phyloP scores from a whole-genome alignment of 257 asterid genomes.

The Nemophila menziesii region DNA sequence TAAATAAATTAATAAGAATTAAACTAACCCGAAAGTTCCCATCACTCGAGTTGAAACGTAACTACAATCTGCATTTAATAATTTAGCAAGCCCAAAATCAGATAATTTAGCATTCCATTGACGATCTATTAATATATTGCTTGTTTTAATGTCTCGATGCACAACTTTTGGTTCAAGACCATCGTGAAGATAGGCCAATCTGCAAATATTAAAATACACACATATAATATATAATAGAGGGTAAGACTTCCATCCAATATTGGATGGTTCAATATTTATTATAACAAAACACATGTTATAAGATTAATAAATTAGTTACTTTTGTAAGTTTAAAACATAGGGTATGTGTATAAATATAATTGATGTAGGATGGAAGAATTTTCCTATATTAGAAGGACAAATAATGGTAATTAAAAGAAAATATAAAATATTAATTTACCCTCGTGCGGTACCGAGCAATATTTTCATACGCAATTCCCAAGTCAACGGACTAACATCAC shows the following conservation, averaged over 20 bases:
- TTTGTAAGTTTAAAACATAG: no score
- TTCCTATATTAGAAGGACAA: no score
- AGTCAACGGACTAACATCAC: slow-evolving; percentile 81
- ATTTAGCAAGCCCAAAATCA: slow-evolving; percentile 93
- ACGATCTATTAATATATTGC: slow-evolving; percentile 20
- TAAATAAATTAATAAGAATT: slow-evolving; percentile 4
- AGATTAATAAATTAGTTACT: no score
- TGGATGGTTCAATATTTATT: no score
- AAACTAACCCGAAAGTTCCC: slow-evolving; percentile 91
- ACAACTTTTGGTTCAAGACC: slow-evolving; percentile 18
- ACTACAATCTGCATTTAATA: slow-evolving; percentile 67
- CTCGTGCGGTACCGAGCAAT: slow-evolving; percentile 78
- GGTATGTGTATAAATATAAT: no score
- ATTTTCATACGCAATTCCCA: slow-evolving; percentile 82
- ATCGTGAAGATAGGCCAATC: slow-evolving; percentile 17
- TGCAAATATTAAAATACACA: slow-evolving; percentile 12
- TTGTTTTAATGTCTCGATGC: slow-evolving; percentile 15
- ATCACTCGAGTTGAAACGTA: slow-evolving; percentile 92
- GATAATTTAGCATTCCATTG: slow-evolving; percentile 86
- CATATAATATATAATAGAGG: slow-evolving; percentile 1
- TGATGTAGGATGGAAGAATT: no score
- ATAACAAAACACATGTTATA: no score
- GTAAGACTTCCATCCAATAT: no score
- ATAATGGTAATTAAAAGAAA: no score
- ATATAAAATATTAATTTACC: slow-evolving; percentile 27